phyloP scores from a whole-genome alignment of 1,139 yeast species.

The Suhomyces ambrosiae region DNA sequence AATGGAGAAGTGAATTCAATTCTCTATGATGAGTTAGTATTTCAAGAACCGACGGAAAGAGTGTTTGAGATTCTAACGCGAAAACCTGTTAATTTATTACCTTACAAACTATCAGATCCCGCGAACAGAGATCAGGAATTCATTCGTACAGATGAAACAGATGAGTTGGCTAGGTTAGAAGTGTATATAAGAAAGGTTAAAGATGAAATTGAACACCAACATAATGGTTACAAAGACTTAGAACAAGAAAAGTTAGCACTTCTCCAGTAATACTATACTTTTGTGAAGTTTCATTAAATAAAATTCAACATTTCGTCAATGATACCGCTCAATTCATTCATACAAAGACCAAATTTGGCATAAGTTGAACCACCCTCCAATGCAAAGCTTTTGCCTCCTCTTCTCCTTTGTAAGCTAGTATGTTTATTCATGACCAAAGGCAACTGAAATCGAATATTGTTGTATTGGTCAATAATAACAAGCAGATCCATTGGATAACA shows the following conservation, averaged over 20 bases:
- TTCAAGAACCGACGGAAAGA: slow-evolving; percentile 92
- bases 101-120: slow-evolving; percentile 54
- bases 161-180: slow-evolving; percentile 75
- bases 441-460: slow-evolving; percentile 25
- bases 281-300: slow-evolving; percentile 8
- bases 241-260: slow-evolving; percentile 51
- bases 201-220: slow-evolving; percentile 55
- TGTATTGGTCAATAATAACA: slow-evolving; percentile 31
- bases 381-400: slow-evolving; percentile 5
- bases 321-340: slow-evolving; percentile 22
- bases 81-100: slow-evolving; percentile 74
- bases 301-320: slow-evolving; percentile 26
- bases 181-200: slow-evolving; percentile 65
- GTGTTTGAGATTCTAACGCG: slow-evolving; percentile 77
- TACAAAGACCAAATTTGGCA: slow-evolving; percentile 23
- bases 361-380: slow-evolving; percentile 12
- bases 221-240: slow-evolving; percentile 52
- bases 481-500: slow-evolving; percentile 48
- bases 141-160: slow-evolving; percentile 59
- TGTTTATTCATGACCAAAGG: slow-evolving; percentile 20
- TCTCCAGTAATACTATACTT: slow-evolving; percentile 29
- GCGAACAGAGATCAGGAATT: slow-evolving; percentile 46
- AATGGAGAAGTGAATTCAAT: slow-evolving; percentile 62
- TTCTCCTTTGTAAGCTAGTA: slow-evolving; percentile 3
- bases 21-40: slow-evolving; percentile 87